A percentile compares a stretch with the other conserved stretches of the same genome.
Conservation (phyloP, 225 moss, liverwort and hornwort species). For the Physcomitrellopsis africana region DNA sequence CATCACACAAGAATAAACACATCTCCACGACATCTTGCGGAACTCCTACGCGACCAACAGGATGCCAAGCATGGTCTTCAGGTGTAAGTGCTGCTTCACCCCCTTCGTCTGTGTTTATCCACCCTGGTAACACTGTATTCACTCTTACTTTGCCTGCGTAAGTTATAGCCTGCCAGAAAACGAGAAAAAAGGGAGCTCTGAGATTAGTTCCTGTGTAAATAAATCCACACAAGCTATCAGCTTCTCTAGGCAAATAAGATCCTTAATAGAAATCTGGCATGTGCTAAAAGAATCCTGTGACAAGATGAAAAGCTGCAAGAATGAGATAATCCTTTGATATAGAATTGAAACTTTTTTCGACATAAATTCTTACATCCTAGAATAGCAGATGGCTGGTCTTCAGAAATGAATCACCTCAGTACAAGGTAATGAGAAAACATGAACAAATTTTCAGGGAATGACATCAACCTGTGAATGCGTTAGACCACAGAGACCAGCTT, state of each 20-base stretch:
- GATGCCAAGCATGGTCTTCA: constrained; percentile 61
- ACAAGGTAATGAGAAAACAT: no score
- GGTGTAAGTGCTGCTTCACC: constrained; percentile 41
- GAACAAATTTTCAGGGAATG: neutral
- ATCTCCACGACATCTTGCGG: constrained; percentile 39
- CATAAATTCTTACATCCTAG: neutral
- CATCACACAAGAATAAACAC: constrained; percentile 56
- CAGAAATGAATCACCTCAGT: no score
- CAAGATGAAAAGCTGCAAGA: no score
- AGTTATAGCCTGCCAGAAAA: constrained; percentile 55
- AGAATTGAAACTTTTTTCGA: no score
- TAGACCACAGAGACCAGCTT: constrained; percentile 69
- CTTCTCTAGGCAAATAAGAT: no score
- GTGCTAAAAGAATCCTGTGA: neutral
- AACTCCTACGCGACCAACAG: constrained; percentile 58
- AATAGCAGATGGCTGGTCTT: neutral
- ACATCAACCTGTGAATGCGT: constrained; percentile 60
- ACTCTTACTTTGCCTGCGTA: constrained; percentile 65
- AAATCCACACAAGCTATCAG: no score
- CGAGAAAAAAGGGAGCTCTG: constrained; percentile 4
- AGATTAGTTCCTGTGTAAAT: neutral
- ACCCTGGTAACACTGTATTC: constrained; percentile 65
- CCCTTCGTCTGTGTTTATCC: constrained; percentile 54
- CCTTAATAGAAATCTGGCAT: neutral
- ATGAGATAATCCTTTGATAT: no score